Base-by-base conservation (phyloP, 1,284 basidiomycete species). In the Cryptococcus sp. region DNA sequence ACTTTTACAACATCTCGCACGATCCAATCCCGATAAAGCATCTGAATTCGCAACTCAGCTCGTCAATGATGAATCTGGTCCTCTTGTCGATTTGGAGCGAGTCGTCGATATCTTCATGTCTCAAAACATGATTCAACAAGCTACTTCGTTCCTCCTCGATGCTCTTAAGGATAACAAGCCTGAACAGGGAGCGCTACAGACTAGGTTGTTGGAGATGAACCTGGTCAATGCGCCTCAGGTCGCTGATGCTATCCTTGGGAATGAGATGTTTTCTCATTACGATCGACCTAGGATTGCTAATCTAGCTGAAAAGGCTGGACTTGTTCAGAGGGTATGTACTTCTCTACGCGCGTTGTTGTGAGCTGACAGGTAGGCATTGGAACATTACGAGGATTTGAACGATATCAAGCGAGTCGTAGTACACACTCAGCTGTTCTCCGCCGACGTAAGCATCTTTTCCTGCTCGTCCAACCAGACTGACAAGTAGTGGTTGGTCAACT, bases 111-210 rank as follows among this genome's bases (percentile, higher is more conserved):
- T 98, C 69, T 98, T 98, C 80, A 96, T 97, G 91, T 87, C 87
- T 2, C 94, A 98, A 74, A 98, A 98, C 79, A 92, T 98, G 91
- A 93, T 98, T 57, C 96, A 98, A 76, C 96, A 94, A 46, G 96
- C 96, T 16, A 99, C 96, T 0, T 94, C 91, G 2, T 98, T 99
- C 86, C 79, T 98, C 46, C 79, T 99, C 52, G 96, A 98, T 72
- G 96, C 93, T n/a, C 82, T 99, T 65, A 98, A 98, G 79, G 96
- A 99, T 61, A 98, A 99, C 80, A 90, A 89, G 76, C 91, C 93
- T 0, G 96, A 99, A 76, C 94, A 99, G 70, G 94, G 85, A 1
- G 91, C 88, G 63, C 79, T 99, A 13, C 96, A 99, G 77, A 99
- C 96, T 1, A 87, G 93, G 60, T 81, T 99, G 21, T 80, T 99